A percentile compares a stretch with the other conserved stretches of the same genome.
phyloP scores from a whole-genome alignment of 768 basidiomycete genomes.

The Mycena indigotica region DNA sequence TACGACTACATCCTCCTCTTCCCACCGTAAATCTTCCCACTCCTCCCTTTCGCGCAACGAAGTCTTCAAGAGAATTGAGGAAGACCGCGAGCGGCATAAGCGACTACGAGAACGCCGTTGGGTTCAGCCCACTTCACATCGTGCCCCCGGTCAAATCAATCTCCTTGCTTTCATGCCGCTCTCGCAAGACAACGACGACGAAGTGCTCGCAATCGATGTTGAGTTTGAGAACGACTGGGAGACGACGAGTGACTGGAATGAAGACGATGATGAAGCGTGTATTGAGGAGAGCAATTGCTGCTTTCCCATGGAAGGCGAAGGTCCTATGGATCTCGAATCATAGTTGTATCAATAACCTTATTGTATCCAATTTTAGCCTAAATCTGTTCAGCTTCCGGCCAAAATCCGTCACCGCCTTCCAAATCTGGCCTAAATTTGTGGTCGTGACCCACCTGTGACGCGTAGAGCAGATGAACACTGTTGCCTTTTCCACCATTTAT shows the following conservation, averaged over 20 bases:
- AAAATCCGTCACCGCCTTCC: too few relatives aligned
- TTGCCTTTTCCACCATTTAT: too few relatives aligned
- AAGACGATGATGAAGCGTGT: slow-evolving; percentile 80
- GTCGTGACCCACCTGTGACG: too few relatives aligned
- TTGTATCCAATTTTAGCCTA: too few relatives aligned
- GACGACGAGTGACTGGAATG: slow-evolving; percentile 88
- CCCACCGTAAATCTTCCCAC: slow-evolving; percentile 23
- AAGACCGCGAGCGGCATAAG: slow-evolving; percentile 91
- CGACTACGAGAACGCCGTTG: slow-evolving; percentile 87
- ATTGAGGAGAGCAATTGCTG: slow-evolving; percentile 72
- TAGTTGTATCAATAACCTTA: too few relatives aligned
- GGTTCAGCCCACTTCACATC: slow-evolving; percentile 77
- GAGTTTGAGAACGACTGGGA: slow-evolving; percentile 93
- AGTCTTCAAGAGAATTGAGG: slow-evolving; percentile 84
- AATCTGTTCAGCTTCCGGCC: too few relatives aligned
- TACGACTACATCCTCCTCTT: slow-evolving; percentile 26
- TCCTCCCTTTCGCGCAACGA: slow-evolving; percentile 60
- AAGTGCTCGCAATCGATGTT: slow-evolving; percentile 70
- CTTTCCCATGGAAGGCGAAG: slow-evolving; percentile 54
- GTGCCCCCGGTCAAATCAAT: slow-evolving; percentile 43
- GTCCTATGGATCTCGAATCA: slow-evolving; percentile 42
- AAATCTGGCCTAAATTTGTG: too few relatives aligned
- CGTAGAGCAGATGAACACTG: too few relatives aligned
- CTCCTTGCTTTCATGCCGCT: slow-evolving; percentile 65
- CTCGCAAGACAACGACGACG: slow-evolving; percentile 53